Base-by-base conservation (phyloP, 2,329 filamentous ascomycete species). In the Lojkania enalia region DNA sequence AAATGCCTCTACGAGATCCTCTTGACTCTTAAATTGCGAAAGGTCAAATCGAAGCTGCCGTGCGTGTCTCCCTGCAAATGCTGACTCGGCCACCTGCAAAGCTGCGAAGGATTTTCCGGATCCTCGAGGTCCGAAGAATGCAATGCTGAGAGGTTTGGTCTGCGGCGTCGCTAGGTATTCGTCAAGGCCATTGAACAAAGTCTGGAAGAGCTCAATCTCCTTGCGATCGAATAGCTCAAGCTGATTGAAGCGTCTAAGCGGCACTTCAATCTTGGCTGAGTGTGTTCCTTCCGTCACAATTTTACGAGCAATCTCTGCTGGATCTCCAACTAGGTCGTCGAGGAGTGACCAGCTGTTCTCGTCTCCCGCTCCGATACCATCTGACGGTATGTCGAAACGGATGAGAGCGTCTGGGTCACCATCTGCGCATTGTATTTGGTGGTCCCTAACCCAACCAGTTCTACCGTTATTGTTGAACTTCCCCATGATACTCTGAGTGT, bases 131-230 rank as follows among this genome's bases (percentile, higher is more conserved):
- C 38, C 38, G n/a, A 40, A 40, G 13, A 40, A 15, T 16, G 20
- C 38, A 13, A 40, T 31, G 19, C 38, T 29, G 12, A 40, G 38
- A 13, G 38, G 38, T 13, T 30, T 23, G 23, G 38, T 40, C 31
- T 40, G 38, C 12, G 38, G 38, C 9, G 16, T 25, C 14, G 38
- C 38, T 9, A 40, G 25, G 23, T 40, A 40, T 18, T 40, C 38
- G 9, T 40, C 27, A 13, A 40, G 31, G 21, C 21, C 16, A 13
- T 20, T 40, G 14, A 21, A 30, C 20, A 40, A 29, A n/a, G 21
- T 16, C 11, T 29, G 38, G 25, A 40, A 40, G n/a, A 23, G 21
- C 13, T 40, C 18, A 19, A 40, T 40, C 23, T 40, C 38, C 16
- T 40, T 23, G 16, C 38, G 29, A 30, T 40, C 38, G 18, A 35